phyloP scores from a whole-genome alignment of 2,329 filamentous ascomycete species.

The Thelonectria blattea region DNA sequence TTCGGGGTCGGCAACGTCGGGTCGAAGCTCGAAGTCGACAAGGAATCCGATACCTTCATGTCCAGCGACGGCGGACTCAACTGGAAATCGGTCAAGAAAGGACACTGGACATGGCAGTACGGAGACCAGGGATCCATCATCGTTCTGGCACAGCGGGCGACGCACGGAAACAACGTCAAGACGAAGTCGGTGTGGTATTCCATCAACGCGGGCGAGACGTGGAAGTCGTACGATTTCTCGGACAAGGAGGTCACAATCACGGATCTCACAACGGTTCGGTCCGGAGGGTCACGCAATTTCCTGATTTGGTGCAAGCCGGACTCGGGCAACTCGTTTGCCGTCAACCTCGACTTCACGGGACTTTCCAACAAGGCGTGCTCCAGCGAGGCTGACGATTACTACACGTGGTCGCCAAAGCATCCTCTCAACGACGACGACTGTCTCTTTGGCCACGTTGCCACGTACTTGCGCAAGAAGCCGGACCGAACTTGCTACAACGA shows the following conservation, averaged over 20 bases:
- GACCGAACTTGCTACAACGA: slow-evolving; percentile 83
- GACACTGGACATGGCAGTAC: slow-evolving; percentile 90
- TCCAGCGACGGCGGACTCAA: slow-evolving; percentile 87
- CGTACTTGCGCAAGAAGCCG: slow-evolving; percentile 90
- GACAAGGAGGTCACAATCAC: slow-evolving; percentile 73
- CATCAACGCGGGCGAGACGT: slow-evolving; percentile 79
- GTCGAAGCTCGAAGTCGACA: slow-evolving; percentile 64
- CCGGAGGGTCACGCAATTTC: slow-evolving; percentile 90
- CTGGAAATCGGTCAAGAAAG: slow-evolving; percentile 87
- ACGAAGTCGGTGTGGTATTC: slow-evolving; percentile 77
- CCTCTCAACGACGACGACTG: slow-evolving; percentile 80
- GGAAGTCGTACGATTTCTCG: slow-evolving; percentile 77
- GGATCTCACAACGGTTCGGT: slow-evolving; percentile 86
- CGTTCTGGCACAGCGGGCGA: slow-evolving; percentile 78
- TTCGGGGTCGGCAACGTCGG: slow-evolving; percentile 94
- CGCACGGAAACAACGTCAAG: slow-evolving; percentile 69
- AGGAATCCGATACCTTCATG: slow-evolving; percentile 88
- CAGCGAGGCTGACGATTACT: slow-evolving; percentile 70
- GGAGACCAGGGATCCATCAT: slow-evolving; percentile 95
- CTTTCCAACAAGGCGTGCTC: slow-evolving; percentile 77
- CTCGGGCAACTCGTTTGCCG: slow-evolving; percentile 67
- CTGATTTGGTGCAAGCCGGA: slow-evolving; percentile 78
- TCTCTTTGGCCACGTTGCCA: slow-evolving; percentile 87
- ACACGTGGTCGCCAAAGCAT: slow-evolving; percentile 86
- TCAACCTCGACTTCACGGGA: slow-evolving; percentile 89